These are phyloP conservation scores for Vanderwaltozyma polyspora DNA, from an alignment of 805 yeast species.

Conservation along the genomic window DNA sequence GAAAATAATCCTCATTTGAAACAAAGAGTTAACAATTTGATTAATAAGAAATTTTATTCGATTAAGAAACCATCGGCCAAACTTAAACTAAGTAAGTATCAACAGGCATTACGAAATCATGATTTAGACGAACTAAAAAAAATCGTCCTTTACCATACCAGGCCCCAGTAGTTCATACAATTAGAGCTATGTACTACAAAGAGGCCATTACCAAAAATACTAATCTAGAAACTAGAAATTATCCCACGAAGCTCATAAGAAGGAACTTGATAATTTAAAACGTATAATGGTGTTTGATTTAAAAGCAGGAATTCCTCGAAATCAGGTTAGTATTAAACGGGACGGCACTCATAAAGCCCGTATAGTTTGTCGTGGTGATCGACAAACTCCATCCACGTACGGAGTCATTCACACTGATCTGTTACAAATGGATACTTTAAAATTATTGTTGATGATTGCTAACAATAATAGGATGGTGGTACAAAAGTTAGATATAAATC, in stretches of 20 bases:
- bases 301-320: neutral
- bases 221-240: neutral
- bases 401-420: too few relatives aligned
- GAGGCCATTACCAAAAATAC: constrained; percentile 4
- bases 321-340: constrained; percentile 1
- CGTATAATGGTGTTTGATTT: constrained; percentile 4
- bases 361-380: constrained; percentile 4
- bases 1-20: too few relatives aligned
- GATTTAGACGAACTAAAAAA: neutral
- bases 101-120: neutral
- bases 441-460: too few relatives aligned
- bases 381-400: neutral
- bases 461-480: too few relatives aligned
- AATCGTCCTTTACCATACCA: neutral
- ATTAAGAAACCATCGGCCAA: neutral
- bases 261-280: constrained; percentile 4
- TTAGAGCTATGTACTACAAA: constrained; percentile 4
- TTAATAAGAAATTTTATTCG: neutral
- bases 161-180: neutral
- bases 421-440: too few relatives aligned
- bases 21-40: neutral
- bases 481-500: too few relatives aligned
- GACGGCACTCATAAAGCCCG: constrained; percentile 3
- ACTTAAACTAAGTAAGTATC: neutral
- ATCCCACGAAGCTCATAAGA: constrained; percentile 4